Conservation (phyloP, 1,284 basidiomycete species). For the Rhizopogon parksii region DNA sequence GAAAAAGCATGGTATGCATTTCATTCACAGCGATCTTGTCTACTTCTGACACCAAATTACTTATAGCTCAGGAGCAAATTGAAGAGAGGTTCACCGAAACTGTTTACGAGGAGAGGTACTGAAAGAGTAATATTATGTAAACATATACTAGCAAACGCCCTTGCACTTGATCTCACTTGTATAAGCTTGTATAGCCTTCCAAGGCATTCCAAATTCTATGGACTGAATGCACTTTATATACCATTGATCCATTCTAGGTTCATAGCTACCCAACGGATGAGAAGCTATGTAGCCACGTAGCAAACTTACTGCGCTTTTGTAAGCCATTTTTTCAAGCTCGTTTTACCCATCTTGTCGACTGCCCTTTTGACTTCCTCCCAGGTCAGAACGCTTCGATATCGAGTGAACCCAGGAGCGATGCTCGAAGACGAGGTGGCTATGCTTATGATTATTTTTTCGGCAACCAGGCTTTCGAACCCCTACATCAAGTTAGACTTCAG, state of each 20-base stretch:
- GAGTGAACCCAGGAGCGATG: constrained; percentile 55
- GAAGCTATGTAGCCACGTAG: neutral
- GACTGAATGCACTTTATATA: neutral
- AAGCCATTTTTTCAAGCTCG: constrained; percentile 73
- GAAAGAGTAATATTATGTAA: neutral
- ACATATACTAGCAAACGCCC: constrained; percentile 18
- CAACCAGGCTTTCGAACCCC: constrained; percentile 64
- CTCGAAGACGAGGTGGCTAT: constrained; percentile 39
- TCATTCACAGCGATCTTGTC: neutral
- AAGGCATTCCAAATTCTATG: neutral
- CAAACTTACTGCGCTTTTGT: constrained; percentile 39
- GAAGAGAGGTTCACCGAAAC: neutral
- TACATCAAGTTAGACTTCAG: constrained; percentile 24
- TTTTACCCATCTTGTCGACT: constrained; percentile 59
- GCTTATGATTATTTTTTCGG: constrained; percentile 45
- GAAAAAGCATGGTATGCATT: neutral
- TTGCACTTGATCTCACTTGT: constrained; percentile 8
- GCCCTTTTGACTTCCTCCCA: constrained; percentile 55
- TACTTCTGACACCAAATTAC: neutral
- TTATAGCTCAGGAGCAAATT: neutral
- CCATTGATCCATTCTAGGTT: too few relatives aligned
- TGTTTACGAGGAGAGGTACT: neutral
- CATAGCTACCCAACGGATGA: neutral
- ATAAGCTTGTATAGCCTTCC: too few relatives aligned
- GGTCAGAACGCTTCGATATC: constrained; percentile 55